Evolutionary conservation across 768 basidiomycete species (phyloP), one percentile per base, ranked within the genome.

Genomic region (Rhodotorula diobovata): DNA sequence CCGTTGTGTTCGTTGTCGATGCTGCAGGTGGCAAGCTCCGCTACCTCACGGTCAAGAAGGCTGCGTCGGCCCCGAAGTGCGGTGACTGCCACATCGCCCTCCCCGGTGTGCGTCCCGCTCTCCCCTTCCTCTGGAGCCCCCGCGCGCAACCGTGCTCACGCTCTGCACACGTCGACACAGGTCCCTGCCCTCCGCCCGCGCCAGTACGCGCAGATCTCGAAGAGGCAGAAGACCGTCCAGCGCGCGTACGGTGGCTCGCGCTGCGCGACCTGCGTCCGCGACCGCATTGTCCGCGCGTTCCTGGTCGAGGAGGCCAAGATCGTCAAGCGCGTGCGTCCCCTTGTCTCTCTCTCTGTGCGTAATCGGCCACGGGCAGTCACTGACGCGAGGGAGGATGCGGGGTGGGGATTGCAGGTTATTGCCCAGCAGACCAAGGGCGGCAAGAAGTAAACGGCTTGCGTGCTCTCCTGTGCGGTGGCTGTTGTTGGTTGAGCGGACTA

Each of bases 261-360:
- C 80, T 99, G 96, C 82, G 93, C 93, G 65, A 87, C 87, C 78
- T 99, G 96, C 81, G 93, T 96, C 65, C 93, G 91, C 84, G 89
- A 90, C 73, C 97, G 96, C 74, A 94, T 99, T 78, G 89, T 98
- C 77, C 91, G 96, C 70, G 93, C 96, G 74, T 99, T 99, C 88
- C 84, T 99, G 71, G 91, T 99, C 51, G 96, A 98, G 85, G 96
- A 99, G 85, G 96, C 96, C 56, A 98, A 98, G 86, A 98, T 99
- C 78, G 96, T 99, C 80, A 99, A 99, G 89, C 89, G 87, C 84
- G 95, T 98, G 77, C 93, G 97, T 50, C 25, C 11, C 28, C 2
- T 14, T 34, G 54, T 1, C 21, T 51, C 28, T 20, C 12, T 23
- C 45, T 18, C 1, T 30, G 1, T 25, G n/a, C n/a, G n/a, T n/a